Percentiles rank a stretch among this genome's conserved stretches.
Conservation (phyloP, 169 alveolate species). For the Plasmodium cynomolgi region DNA sequence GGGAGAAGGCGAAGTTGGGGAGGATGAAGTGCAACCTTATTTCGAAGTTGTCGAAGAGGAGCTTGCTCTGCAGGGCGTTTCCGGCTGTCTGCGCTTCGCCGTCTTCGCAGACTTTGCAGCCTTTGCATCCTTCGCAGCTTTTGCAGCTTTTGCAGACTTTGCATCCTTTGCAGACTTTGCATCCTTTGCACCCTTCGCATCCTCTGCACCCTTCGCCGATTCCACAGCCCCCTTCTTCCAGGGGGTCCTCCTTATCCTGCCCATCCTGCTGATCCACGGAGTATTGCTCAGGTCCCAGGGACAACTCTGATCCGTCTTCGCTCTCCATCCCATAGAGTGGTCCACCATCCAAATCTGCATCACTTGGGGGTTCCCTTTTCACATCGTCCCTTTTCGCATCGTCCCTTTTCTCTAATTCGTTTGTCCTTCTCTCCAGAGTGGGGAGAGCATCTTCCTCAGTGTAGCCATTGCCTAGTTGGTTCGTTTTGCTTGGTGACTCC, state of each 20-base stretch:
- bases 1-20: conserved; percentile 60
- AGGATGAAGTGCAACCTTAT: conserved; percentile 41
- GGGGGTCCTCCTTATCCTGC: too few relatives aligned
- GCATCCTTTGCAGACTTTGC: too few relatives aligned
- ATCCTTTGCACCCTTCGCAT: too few relatives aligned
- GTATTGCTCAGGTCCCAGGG: not conserved
- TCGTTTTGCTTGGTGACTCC: not conserved
- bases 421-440: not conserved
- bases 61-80: not conserved
- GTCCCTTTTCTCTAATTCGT: not conserved
- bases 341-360: not conserved
- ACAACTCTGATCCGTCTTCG: not conserved
- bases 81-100: not conserved
- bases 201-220: too few relatives aligned
- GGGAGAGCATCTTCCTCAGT: not conserved
- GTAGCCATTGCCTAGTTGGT: not conserved
- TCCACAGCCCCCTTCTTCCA: too few relatives aligned
- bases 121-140: too few relatives aligned
- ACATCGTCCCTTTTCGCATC: not conserved
- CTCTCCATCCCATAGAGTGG: not conserved
- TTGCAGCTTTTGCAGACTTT: too few relatives aligned
- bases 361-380: not conserved
- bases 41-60: conserved; percentile 21
- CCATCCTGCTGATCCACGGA: too few relatives aligned
- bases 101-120: not conserved